Conservation (phyloP, 2,329 filamentous ascomycete genomes). For the Amesomyces nigricolor region DNA sequence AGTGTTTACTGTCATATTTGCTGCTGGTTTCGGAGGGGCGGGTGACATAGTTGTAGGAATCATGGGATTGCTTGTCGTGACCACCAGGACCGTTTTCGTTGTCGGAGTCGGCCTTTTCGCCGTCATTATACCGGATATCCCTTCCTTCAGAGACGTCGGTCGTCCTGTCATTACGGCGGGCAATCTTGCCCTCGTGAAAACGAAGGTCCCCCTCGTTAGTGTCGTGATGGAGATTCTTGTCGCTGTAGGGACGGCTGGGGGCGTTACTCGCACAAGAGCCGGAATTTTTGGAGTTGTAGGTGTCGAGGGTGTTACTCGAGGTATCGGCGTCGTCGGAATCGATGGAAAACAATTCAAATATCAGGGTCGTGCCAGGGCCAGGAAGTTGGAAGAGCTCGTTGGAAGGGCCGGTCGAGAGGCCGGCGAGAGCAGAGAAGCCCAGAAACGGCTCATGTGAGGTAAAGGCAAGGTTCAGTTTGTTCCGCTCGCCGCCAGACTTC, state of each 20-base stretch:
- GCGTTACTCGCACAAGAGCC: too few species aligned
- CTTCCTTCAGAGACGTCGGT: too few species aligned
- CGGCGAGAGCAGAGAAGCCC: slow-evolving; percentile 47
- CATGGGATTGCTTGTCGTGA: neutral
- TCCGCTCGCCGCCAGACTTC: slow-evolving; percentile 32
- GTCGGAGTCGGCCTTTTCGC: neutral
- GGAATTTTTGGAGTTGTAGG: too few species aligned
- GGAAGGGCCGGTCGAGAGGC: slow-evolving; percentile 46
- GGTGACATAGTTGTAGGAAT: neutral
- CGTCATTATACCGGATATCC: too few species aligned
- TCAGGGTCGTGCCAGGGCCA: slow-evolving; percentile 67
- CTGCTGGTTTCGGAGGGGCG: neutral
- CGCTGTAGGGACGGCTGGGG: too few species aligned
- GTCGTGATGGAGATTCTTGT: too few species aligned
- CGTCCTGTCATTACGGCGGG: too few species aligned
- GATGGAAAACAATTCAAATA: slow-evolving; percentile 60
- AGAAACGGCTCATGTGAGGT: slow-evolving; percentile 51
- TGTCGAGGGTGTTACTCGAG: neutral
- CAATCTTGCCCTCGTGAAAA: too few species aligned
- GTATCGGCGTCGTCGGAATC: slow-evolving; percentile 19
- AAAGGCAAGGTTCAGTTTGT: slow-evolving; percentile 50
- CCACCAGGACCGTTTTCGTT: too few species aligned
- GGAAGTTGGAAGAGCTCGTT: slow-evolving; percentile 50
- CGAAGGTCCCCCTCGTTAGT: too few species aligned
- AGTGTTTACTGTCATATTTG: neutral